Percentiles rank a stretch among this genome's conserved stretches.
Conservation (phyloP, 2,329 filamentous ascomycete genomes). For the Paraconiothyrium sp. region DNA sequence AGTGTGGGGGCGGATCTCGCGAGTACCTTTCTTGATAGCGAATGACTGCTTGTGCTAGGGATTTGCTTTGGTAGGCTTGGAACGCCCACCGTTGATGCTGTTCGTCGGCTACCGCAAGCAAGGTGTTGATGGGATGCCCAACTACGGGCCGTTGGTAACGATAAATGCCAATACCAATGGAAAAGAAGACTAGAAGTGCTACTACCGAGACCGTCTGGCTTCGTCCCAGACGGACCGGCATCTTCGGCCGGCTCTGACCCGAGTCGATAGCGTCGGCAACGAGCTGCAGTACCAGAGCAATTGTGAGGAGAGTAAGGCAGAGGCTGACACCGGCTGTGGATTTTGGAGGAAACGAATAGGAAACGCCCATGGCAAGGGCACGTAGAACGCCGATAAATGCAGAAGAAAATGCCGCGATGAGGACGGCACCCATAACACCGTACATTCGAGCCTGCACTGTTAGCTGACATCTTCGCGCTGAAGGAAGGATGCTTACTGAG, state of each 20-base stretch:
- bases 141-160: constrained; percentile 52
- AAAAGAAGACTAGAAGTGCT: constrained; percentile 52
- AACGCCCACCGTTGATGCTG: constrained; percentile 61
- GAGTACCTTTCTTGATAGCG: constrained; percentile 64
- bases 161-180: constrained; percentile 43
- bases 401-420: constrained; percentile 45
- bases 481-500: constrained; percentile 36
- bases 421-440: constrained; percentile 46
- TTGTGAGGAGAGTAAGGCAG: constrained; percentile 42
- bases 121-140: constrained; percentile 64
- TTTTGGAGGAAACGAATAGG: constrained; percentile 46
- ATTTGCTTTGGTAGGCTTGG: constrained; percentile 59
- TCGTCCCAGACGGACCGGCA: constrained; percentile 44
- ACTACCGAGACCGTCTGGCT: constrained; percentile 47
- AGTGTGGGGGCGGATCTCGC: constrained; percentile 66
- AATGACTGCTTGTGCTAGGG: constrained; percentile 59
- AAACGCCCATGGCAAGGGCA: constrained; percentile 44
- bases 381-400: constrained; percentile 46
- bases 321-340: constrained; percentile 41
- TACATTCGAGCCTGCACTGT: constrained; percentile 41
- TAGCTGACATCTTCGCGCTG: constrained; percentile 15
- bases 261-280: constrained; percentile 43
- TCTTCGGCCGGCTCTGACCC: constrained; percentile 36
- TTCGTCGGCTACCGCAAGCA: constrained; percentile 61
- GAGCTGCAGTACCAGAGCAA: constrained; percentile 42